A percentile compares a stretch with the other conserved stretches of the same genome.
These are phyloP conservation scores for Fusarium robinianum DNA, from an alignment of 2,329 filamentous ascomycete genomes.

Conservation along the genomic window DNA sequence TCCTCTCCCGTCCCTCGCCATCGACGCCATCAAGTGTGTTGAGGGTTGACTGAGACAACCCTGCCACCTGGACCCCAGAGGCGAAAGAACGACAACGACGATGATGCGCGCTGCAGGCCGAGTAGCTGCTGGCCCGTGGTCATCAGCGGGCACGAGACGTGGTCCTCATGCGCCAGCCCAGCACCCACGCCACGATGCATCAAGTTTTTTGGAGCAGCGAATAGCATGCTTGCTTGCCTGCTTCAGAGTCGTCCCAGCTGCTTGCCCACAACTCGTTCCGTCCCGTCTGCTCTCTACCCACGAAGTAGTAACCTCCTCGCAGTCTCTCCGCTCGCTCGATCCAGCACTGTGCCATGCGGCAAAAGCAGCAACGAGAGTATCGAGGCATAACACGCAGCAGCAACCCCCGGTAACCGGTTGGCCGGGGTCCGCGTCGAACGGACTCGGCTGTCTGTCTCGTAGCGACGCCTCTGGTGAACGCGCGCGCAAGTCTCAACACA, in stretches of 20 bases:
- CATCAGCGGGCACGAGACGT: conserved; percentile 34
- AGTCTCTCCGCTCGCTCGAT: conserved; percentile 23
- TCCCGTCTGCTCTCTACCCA: too few species aligned
- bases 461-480: conserved; percentile 31
- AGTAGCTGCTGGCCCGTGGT: conserved; percentile 33
- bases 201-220: conserved; percentile 26
- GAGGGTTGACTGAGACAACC: conserved; percentile 27
- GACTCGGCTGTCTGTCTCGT: conserved; percentile 26
- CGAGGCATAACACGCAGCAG: conserved; percentile 25
- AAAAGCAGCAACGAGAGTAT: conserved; percentile 24
- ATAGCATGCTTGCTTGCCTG: conserved; percentile 26
- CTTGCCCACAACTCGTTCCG: too few species aligned
- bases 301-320: conserved; percentile 9
- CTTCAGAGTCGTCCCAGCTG: conserved; percentile 6
- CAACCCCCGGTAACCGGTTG: conserved; percentile 29
- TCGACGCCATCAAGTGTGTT: conserved; percentile 40
- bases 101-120: conserved; percentile 36
- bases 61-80: conserved; percentile 31
- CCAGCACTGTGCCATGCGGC: conserved; percentile 28
- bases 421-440: conserved; percentile 36
- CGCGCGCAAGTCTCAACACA: conserved; percentile 31
- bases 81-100: conserved; percentile 31
- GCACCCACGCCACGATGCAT: conserved; percentile 32
- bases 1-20: conserved; percentile 38
- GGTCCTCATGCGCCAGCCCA: conserved; percentile 35